These are phyloP conservation scores for Stentor roeselii DNA, from an alignment of 73 alveolate genomes.

Conservation along the genomic window DNA sequence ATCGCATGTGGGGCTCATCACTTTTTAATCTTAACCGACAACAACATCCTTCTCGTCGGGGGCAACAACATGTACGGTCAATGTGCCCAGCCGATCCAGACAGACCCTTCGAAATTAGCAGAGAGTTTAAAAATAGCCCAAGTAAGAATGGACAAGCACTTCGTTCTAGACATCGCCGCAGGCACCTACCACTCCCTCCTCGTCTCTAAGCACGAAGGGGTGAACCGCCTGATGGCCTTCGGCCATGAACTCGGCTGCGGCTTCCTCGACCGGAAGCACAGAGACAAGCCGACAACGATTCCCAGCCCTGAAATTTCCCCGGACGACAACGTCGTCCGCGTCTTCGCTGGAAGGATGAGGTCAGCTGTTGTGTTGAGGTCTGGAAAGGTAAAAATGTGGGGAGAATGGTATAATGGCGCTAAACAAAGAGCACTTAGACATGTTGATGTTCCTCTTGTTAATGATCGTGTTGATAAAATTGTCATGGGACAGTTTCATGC, in stretches of 20 bases:
- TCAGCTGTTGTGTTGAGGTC: constrained; percentile 2
- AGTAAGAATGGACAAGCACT: neutral
- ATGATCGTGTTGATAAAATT: constrained; percentile 36
- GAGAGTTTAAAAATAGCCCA: neutral
- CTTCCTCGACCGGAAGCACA: constrained; percentile 11
- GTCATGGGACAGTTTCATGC: constrained; percentile 42
- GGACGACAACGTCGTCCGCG: neutral
- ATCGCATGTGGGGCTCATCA: constrained; percentile 19
- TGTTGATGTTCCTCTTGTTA: neutral
- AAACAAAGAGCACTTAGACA: constrained; percentile 7
- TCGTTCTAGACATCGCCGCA: constrained; percentile 11
- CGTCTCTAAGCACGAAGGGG: neutral
- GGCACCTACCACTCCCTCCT: constrained; percentile 15
- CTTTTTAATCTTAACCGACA: neutral
- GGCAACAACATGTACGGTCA: constrained; percentile 18
- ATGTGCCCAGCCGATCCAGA: neutral
- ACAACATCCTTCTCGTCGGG: constrained; percentile 8
- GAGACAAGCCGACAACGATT: constrained; percentile 1
- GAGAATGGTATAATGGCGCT: constrained; percentile 24
- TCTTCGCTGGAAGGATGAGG: constrained; percentile 17
- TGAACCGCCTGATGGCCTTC: neutral
- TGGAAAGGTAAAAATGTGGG: constrained; percentile 16
- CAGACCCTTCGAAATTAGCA: neutral
- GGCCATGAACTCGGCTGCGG: constrained; percentile 30
- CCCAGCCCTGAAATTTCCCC: neutral